Conservation (phyloP, 2,329 filamentous ascomycete genomes). For the Hypocrella siamensis region DNA sequence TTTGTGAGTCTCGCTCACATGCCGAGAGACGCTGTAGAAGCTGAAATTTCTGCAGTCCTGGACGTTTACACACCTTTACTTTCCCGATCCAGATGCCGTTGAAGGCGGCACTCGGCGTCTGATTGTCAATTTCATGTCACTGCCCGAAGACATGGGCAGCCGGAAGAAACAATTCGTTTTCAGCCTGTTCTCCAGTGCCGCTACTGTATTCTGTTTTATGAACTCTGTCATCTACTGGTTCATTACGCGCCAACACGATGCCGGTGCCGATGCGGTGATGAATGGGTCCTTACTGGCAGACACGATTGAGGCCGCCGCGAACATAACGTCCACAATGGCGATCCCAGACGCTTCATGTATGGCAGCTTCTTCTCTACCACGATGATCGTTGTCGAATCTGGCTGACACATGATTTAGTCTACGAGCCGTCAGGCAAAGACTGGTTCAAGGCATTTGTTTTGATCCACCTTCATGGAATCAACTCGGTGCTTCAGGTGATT, state of each 20-base stretch:
- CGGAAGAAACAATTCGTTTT: slow-evolving; percentile 30
- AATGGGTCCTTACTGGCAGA: background rate
- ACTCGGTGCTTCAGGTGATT: slow-evolving; percentile 24
- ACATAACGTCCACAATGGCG: background rate
- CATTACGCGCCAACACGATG: slow-evolving; percentile 17
- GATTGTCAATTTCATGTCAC: slow-evolving; percentile 25
- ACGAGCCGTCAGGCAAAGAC: slow-evolving; percentile 30
- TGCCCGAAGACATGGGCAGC: slow-evolving; percentile 24
- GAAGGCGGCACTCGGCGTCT: slow-evolving; percentile 19
- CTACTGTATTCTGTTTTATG: slow-evolving; percentile 30
- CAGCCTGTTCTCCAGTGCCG: slow-evolving; percentile 31
- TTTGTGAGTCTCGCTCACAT: slow-evolving; percentile 23
- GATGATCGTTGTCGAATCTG: background rate
- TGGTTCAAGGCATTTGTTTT: slow-evolving; percentile 31
- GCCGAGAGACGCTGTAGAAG: background rate
- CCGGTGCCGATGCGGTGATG: slow-evolving; percentile 2
- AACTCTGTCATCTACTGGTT: slow-evolving; percentile 36
- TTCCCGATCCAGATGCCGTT: slow-evolving; percentile 22
- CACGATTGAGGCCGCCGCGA: background rate
- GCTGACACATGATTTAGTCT: slow-evolving; percentile 19
- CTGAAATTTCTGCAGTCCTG: slow-evolving; percentile 20
- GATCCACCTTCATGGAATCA: slow-evolving; percentile 28
- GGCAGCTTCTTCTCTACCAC: background rate
- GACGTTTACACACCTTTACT: slow-evolving; percentile 36
- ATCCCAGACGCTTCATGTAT: slow-evolving; percentile 11